Conservation (phyloP, 169 alveolate genomes). For the Perkinsus chesapeaki region DNA sequence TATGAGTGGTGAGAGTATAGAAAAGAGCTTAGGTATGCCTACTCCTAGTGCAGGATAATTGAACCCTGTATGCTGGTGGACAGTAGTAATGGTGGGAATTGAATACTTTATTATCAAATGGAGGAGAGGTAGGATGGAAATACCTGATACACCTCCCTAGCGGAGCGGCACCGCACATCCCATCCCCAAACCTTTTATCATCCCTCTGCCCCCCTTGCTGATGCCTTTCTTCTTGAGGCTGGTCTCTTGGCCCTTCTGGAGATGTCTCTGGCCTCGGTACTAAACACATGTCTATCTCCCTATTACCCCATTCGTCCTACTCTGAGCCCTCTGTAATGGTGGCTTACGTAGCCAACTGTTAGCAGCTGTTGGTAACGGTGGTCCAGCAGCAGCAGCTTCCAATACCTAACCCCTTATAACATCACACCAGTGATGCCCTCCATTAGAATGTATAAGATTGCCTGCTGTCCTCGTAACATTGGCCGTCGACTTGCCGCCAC, state of each 20-base stretch:
- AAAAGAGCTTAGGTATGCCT: no score
- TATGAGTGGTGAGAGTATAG: no score
- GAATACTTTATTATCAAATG: not conserved
- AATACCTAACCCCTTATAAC: not conserved
- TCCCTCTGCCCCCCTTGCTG: not conserved
- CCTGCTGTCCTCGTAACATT: not conserved
- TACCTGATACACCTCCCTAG: not conserved
- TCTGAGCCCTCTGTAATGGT: not conserved
- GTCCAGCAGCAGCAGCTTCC: not conserved
- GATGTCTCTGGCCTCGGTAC: not conserved
- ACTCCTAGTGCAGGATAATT: no score
- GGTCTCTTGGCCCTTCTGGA: not conserved
- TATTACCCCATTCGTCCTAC: no score
- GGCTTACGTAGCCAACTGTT: not conserved
- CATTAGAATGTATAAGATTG: not conserved
- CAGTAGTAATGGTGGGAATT: not conserved
- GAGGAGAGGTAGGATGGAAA: not conserved
- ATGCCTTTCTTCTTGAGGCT: not conserved
- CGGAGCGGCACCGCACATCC: no score
- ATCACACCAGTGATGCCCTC: not conserved
- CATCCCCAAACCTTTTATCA: no score
- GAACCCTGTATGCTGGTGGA: not conserved
- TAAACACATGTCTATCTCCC: no score
- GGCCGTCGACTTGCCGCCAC: not conserved
- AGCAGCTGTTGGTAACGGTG: not conserved